Percentiles rank a stretch among this genome's conserved stretches.
Evolutionary conservation across 805 yeast genomes (phyloP).

Genomic region (Kazachstania martiniae): DNA sequence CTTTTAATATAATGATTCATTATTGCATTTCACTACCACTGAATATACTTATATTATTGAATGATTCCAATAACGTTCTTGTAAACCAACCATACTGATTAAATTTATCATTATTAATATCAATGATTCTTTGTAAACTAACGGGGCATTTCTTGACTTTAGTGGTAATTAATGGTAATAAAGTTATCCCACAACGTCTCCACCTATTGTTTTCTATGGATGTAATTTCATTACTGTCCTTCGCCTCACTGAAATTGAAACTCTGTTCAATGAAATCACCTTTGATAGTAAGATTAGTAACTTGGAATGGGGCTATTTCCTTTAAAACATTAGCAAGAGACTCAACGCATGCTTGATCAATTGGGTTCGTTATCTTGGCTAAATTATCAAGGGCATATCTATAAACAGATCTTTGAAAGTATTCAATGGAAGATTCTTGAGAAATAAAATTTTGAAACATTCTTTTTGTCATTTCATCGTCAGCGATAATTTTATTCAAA

Average conservation of each 20-base stretch:
- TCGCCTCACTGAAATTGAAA: constrained; percentile 10
- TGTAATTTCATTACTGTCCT: constrained; percentile 14
- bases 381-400: too few relatives aligned
- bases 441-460: too few relatives aligned
- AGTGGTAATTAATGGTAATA: constrained; percentile 30
- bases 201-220: constrained; percentile 24
- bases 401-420: too few relatives aligned
- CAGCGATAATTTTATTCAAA: too few relatives aligned
- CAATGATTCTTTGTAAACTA: constrained; percentile 24
- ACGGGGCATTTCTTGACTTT: constrained; percentile 28
- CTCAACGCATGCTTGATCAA: constrained; percentile 16
- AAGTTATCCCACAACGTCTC: constrained; percentile 30
- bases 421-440: too few relatives aligned
- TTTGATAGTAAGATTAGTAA: constrained; percentile 8
- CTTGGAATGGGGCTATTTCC: constrained; percentile 4
- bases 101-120: constrained; percentile 14
- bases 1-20: neutral
- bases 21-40: constrained; percentile 14
- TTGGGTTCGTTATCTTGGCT: too few relatives aligned
- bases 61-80: constrained; percentile 16
- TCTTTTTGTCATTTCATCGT: too few relatives aligned
- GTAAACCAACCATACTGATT: constrained; percentile 29
- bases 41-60: constrained; percentile 20
- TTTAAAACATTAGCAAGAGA: constrained; percentile 11
- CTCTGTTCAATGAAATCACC: constrained; percentile 23